phyloP scores from a whole-genome alignment of 2,329 filamentous ascomycete genomes.

The Amphichorda felina region DNA sequence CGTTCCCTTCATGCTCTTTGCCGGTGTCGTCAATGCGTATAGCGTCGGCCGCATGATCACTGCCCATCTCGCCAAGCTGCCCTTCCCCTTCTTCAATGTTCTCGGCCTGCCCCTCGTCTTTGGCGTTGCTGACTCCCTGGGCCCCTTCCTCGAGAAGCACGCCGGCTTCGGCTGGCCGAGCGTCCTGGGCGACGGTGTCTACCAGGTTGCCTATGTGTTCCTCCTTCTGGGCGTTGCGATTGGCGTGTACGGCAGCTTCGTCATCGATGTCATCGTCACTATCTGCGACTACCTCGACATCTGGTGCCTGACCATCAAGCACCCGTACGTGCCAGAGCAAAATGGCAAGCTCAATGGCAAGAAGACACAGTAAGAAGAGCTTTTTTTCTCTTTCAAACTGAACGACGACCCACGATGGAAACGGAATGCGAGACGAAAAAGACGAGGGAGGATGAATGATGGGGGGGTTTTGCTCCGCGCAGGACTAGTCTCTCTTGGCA shows the following conservation, averaged over 20 bases:
- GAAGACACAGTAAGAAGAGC: constrained; percentile 3
- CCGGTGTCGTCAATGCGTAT: constrained; percentile 86
- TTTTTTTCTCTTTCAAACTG: too few relatives aligned
- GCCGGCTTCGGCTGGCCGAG: constrained; percentile 64
- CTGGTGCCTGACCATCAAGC: constrained; percentile 96
- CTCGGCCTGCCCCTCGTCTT: constrained; percentile 65
- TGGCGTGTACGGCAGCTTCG: constrained; percentile 94
- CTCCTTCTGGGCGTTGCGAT: constrained; percentile 72
- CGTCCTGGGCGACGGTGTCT: constrained; percentile 61
- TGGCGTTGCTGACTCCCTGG: constrained; percentile 70
- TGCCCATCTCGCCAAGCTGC: constrained; percentile 77
- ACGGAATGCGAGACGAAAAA: too few relatives aligned
- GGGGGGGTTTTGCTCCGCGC: too few relatives aligned
- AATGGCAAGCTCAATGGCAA: constrained; percentile 20
- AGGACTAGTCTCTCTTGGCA: too few relatives aligned
- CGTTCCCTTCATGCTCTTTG: constrained; percentile 81
- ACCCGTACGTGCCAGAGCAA: constrained; percentile 37
- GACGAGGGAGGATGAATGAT: neutral
- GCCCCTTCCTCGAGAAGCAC: constrained; percentile 50
- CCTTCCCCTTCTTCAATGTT: constrained; percentile 86
- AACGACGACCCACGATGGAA: too few relatives aligned
- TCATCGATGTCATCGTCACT: constrained; percentile 91
- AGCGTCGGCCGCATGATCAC: constrained; percentile 93
- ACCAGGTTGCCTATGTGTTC: constrained; percentile 88
- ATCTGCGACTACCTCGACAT: constrained; percentile 98